A percentile compares a stretch with the other conserved stretches of the same genome.
These are phyloP conservation scores for Candida morakotiae DNA, from an alignment of 805 yeast genomes.

Conservation along the genomic window DNA sequence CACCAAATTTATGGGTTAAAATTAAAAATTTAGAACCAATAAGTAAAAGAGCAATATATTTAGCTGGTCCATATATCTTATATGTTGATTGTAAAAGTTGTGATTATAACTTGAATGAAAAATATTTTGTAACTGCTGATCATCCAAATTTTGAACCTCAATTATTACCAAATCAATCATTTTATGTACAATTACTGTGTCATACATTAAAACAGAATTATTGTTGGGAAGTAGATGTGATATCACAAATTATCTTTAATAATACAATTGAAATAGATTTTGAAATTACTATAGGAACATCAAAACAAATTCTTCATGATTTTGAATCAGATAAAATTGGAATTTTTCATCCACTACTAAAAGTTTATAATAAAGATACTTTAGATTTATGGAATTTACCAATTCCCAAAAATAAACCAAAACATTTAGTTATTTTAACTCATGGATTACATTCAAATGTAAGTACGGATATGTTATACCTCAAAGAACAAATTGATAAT, in stretches of 20 bases:
- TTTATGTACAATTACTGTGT: constrained; percentile 56
- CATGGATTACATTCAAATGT: constrained; percentile 92
- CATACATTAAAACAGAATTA: constrained; percentile 58
- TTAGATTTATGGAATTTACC: constrained; percentile 75
- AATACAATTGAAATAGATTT: constrained; percentile 65
- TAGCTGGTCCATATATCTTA: constrained; percentile 85
- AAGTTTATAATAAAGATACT: constrained; percentile 56
- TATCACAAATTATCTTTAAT: constrained; percentile 75
- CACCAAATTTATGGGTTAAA: constrained; percentile 42
- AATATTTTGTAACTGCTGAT: constrained; percentile 66
- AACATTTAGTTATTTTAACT: constrained; percentile 80
- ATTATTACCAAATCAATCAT: constrained; percentile 62
- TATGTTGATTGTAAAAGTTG: constrained; percentile 77
- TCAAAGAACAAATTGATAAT: constrained; percentile 74
- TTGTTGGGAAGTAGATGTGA: constrained; percentile 76
- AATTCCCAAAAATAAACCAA: constrained; percentile 46
- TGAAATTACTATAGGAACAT: constrained; percentile 53
- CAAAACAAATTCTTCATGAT: constrained; percentile 33
- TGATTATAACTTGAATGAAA: constrained; percentile 53
- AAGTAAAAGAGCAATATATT: constrained; percentile 73
- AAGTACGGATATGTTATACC: constrained; percentile 83
- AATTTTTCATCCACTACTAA: constrained; percentile 29
- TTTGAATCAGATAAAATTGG: constrained; percentile 27
- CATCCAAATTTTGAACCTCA: constrained; percentile 75
- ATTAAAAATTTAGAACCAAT: constrained; percentile 70